phyloP scores from a whole-genome alignment of 78 protist species.

The Mantamonas sphyraenae region DNA sequence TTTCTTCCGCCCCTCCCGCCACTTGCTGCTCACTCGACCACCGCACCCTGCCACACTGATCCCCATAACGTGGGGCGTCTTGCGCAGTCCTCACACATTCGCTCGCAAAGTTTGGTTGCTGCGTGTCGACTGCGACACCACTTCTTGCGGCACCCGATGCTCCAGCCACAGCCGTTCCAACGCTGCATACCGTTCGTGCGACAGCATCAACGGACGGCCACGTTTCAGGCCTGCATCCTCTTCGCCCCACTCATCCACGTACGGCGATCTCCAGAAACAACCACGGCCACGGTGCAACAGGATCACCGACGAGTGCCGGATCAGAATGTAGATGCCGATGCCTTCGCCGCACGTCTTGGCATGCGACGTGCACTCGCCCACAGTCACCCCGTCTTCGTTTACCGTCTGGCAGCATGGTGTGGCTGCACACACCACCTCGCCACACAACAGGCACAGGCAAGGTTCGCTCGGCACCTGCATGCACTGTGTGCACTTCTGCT shows the following conservation, averaged over 20 bases:
- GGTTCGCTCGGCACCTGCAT: too few species aligned
- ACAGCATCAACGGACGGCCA: neutral
- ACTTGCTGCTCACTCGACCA: too few species aligned
- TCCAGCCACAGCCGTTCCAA: too few species aligned
- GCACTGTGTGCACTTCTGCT: too few species aligned
- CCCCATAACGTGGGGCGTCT: too few species aligned
- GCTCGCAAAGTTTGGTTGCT: too few species aligned
- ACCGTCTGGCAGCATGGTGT: neutral
- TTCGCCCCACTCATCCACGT: slow-evolving; percentile 4
- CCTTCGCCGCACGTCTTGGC: neutral
- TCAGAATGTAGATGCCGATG: neutral
- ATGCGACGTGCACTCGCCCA: neutral
- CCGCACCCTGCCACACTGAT: too few species aligned
- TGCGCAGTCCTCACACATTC: too few species aligned
- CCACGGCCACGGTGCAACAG: neutral
- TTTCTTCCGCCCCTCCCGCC: too few species aligned
- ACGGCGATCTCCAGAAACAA: neutral
- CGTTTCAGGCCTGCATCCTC: neutral
- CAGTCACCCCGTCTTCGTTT: neutral
- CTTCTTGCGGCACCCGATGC: too few species aligned
- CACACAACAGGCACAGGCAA: neutral
- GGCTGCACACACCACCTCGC: neutral
- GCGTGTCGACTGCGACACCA: too few species aligned
- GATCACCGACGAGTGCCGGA: neutral
- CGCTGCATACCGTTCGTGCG: too few species aligned